Base-by-base conservation (phyloP, 208 protist genomes). In the Porcisia deanei region DNA sequence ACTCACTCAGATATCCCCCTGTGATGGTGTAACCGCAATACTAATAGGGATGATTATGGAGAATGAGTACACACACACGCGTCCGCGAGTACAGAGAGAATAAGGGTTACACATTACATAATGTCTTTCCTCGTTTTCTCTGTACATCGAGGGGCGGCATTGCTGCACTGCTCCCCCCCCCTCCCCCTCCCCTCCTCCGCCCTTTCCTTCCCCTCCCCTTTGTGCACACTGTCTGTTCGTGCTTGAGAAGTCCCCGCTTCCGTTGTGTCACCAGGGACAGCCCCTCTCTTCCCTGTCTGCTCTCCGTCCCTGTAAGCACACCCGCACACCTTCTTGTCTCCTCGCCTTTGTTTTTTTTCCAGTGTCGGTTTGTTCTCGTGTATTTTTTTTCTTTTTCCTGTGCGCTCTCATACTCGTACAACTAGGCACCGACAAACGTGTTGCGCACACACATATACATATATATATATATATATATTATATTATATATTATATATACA, bases 321-420 rank as follows among this genome's bases (percentile, higher is more conserved):
- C 30, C 30, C 30, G 30, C 30, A 30, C 30, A 30, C 30, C 30
- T 30, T 30, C 47, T 52, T 52, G 47, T 52, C 10, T 16, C 49
- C 20, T 69, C 52, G 8, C 22, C 49, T 34, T 54, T 1, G 43
- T 69, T 63, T 64, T 73, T 73, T 49, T 73, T 53, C 10, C 47
- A 5, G 47, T 52, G 47, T 52, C 10, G 47, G 8, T 52, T 12
- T 5, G 5, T 49, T 63, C 4, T 52, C 30, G 3, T 52, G 43
- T 16, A 6, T 54, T 12, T 45, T 14, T 69, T 20, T 69, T 52
- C 41, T 30, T 16, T 16, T 69, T 18, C 22, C 20, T 53, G 20
- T 69, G 43, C 20, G n/a, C 52, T 69, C 57, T 69, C 57, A 37
- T 22, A 37, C 57, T 9, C 25, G 22, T 60, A 22, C 20, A 22